phyloP scores from a whole-genome alignment of 2,329 filamentous ascomycete species.

The Neofusicoccum umdonicola region DNA sequence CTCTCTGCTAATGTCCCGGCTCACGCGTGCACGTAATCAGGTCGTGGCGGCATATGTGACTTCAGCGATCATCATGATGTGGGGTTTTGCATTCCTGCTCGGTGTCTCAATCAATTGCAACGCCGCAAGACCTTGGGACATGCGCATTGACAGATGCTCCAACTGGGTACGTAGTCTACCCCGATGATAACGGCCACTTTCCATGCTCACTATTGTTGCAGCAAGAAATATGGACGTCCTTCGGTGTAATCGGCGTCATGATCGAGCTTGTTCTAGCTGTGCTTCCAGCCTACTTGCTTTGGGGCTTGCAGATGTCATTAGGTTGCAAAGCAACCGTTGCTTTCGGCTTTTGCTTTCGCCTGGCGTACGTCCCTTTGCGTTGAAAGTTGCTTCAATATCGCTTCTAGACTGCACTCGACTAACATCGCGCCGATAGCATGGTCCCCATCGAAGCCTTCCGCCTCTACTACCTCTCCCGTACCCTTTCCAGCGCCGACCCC shows the following conservation, averaged over 20 bases:
- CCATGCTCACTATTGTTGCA: not conserved
- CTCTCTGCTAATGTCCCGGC: conserved; percentile 20
- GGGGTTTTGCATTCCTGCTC: conserved; percentile 21
- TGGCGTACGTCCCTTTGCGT: conserved; percentile 6
- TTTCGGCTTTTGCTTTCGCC: conserved; percentile 26
- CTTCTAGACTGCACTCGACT: too few relatives aligned
- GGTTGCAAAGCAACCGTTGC: conserved; percentile 29
- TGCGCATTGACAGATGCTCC: conserved; percentile 10
- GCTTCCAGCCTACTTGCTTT: conserved; percentile 26
- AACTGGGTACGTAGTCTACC: conserved; percentile 13
- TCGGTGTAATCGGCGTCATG: conserved; percentile 21
- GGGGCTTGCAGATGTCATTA: conserved; percentile 27
- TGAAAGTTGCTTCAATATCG: too few relatives aligned
- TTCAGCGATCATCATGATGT: conserved; percentile 14
- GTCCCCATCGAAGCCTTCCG: not conserved
- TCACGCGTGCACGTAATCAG: conserved; percentile 19
- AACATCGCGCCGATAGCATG: not conserved
- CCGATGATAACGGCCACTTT: not conserved
- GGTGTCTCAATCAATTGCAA: conserved; percentile 20
- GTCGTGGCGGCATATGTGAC: conserved; percentile 19
- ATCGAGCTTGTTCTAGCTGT: conserved; percentile 27
- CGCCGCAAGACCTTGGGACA: conserved; percentile 5
- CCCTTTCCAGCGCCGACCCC: not conserved
- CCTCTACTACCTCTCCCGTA: not conserved
- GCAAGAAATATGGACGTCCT: conserved; percentile 20